Conservation (phyloP, 2,329 filamentous ascomycete species). For the Xylariaceae sp. region DNA sequence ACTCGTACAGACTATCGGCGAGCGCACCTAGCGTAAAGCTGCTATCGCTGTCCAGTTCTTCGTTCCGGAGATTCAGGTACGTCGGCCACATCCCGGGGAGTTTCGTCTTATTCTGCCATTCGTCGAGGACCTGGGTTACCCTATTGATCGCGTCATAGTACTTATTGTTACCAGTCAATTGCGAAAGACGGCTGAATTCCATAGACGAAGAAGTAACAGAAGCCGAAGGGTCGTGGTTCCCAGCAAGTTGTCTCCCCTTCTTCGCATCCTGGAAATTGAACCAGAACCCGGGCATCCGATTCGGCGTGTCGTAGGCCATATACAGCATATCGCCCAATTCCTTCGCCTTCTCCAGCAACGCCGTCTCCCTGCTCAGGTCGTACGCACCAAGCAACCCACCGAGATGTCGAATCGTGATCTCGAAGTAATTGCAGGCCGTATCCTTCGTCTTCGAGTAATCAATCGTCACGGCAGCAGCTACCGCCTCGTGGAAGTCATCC, state of each 20-base stretch:
- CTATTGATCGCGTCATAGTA: constrained; percentile 73
- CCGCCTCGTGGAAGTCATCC: constrained; percentile 51
- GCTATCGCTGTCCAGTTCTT: constrained; percentile 36
- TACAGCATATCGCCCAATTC: constrained; percentile 46
- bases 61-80: constrained; percentile 53
- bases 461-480: constrained; percentile 43
- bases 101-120: constrained; percentile 61
- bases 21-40: constrained; percentile 50
- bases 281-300: constrained; percentile 50
- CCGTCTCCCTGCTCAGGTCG: constrained; percentile 39
- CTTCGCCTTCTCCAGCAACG: constrained; percentile 39
- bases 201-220: constrained; percentile 56
- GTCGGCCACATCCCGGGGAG: constrained; percentile 74
- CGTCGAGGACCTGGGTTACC: constrained; percentile 64
- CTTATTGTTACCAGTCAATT: constrained; percentile 62
- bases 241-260: constrained; percentile 32
- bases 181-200: constrained; percentile 65
- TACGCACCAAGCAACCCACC: constrained; percentile 43
- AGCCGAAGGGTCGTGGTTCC: constrained; percentile 35
- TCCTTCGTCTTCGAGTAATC: constrained; percentile 43
- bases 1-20: constrained; percentile 55
- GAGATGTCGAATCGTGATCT: constrained; percentile 44
- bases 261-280: constrained; percentile 45
- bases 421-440: constrained; percentile 40
- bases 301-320: constrained; percentile 45